Evolutionary conservation across 345 rosid genomes (phyloP).

Genomic region (Corchorus olitorius): DNA sequence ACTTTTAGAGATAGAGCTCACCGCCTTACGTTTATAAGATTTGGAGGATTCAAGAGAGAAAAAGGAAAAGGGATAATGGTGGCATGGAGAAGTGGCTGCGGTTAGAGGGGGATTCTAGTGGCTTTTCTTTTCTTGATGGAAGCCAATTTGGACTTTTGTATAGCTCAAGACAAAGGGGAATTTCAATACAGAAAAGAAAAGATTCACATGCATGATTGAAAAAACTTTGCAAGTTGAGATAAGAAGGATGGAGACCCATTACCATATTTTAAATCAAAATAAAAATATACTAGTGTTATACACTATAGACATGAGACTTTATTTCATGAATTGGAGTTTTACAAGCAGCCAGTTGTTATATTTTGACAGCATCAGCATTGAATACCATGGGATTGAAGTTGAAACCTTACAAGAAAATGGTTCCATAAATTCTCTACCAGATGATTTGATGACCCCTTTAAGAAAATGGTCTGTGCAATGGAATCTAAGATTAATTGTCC

Average conservation of each 20-base stretch:
- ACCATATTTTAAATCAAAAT: neutral
- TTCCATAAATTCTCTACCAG: neutral
- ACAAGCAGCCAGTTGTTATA: neutral
- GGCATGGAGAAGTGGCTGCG: neutral
- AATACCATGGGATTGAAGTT: neutral
- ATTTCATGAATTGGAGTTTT: neutral
- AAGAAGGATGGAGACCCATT: constrained; percentile 13
- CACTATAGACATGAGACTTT: too few species aligned
- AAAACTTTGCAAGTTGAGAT: neutral
- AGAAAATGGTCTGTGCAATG: neutral
- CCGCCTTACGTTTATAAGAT: neutral
- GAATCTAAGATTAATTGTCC: constrained; percentile 4
- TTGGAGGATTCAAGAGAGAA: neutral
- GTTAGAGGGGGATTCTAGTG: neutral
- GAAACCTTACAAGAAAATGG: constrained; percentile 1
- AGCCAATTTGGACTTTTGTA: constrained; percentile 21
- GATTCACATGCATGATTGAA: constrained; percentile 13
- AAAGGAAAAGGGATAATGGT: neutral
- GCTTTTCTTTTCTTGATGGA: constrained; percentile 12
- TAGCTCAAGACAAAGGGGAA: constrained; percentile 9
- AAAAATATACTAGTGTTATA: neutral
- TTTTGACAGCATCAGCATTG: constrained; percentile 10
- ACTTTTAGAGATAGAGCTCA: constrained; percentile 8
- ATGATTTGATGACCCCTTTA: neutral
- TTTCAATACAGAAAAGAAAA: neutral